Base-by-base conservation (phyloP, 2,329 filamentous ascomycete genomes). In the Eutypella sp. region DNA sequence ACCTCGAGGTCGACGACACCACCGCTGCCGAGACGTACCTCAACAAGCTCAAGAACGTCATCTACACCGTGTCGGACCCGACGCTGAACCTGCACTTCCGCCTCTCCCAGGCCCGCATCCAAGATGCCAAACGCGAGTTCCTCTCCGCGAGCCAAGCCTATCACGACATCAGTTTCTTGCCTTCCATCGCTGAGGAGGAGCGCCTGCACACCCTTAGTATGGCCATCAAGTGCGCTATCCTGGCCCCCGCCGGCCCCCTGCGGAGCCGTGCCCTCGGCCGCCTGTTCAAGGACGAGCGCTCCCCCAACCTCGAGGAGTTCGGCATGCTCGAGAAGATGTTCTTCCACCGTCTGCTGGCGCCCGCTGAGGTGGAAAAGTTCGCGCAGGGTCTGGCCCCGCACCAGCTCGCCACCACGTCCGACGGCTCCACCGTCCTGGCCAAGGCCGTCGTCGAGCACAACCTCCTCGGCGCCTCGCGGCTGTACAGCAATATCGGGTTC, bases 381-480 rank as follows among this genome's bases (percentile, higher is more conserved):
- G 86, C 91, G 0, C 75, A 86, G 56, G 84, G 83, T 42, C 75
- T 99, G 41, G 78, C 82, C 46, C 85, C 88, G 19, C 93, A 99
- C 67, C 93, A 99, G 68, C 81, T 96, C 2, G 93, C 93, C 20
- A 84, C 81, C 51, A 96, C 89, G 0, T 79, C 88, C 0, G 93
- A 99, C 65, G 93, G 93, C 2, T 89, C 86, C 16, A 99, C 93
- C 0, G 93, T 97, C 4, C 78, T 99, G 29, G 88, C 89, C 58
- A 92, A 89, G 65, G 93, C 93, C 6, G 89, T 99, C 9, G 84
- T 96, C 16, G 93, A 99, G 70, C 93, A 99, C 71, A 99, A 99
- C 64, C 75, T 99, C 15, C 81, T 96, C 19, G 90, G 85, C 18
- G 88, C 86, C 2, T 96, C 89, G 39, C 79, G 82, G 40, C 70